phyloP scores from a whole-genome alignment of 768 basidiomycete genomes.

The Auricularia auricula-judae region DNA sequence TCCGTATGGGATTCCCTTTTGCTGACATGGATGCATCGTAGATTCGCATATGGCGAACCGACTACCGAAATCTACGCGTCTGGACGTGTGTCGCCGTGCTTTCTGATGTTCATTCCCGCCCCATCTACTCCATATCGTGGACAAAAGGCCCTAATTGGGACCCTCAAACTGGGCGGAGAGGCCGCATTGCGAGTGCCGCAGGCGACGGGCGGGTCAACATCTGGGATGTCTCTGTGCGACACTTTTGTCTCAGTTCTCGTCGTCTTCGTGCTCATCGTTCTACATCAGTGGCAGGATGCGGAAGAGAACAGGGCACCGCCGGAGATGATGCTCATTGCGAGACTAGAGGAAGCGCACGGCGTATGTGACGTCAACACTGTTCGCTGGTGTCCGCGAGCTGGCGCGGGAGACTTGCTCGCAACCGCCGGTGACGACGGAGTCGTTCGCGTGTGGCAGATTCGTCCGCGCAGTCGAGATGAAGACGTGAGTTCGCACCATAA shows the following conservation, averaged over 20 bases:
- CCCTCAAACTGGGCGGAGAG: conserved; percentile 36
- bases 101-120: conserved; percentile 50
- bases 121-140: conserved; percentile 78
- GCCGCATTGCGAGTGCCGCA: conserved; percentile 78
- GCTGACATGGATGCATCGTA: conserved; percentile 54
- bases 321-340: conserved; percentile 40
- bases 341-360: conserved; percentile 57
- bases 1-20: conserved; percentile 31
- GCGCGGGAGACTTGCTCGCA: conserved; percentile 56
- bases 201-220: conserved; percentile 78
- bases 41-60: conserved; percentile 76
- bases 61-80: conserved; percentile 77
- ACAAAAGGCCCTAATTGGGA: not conserved
- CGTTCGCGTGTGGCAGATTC: conserved; percentile 66
- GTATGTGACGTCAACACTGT: conserved; percentile 80
- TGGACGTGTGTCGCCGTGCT: conserved; percentile 56
- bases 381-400: conserved; percentile 67
- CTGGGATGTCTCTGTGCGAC: conserved; percentile 60
- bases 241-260: not conserved
- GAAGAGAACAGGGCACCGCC: conserved; percentile 16
- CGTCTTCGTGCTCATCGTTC: not conserved
- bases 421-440: conserved; percentile 81
- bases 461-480: not conserved
- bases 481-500: no score
- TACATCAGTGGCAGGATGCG: not conserved